These are phyloP conservation scores for Xylaria sp. DNA, from an alignment of 2,329 filamentous ascomycete genomes.

Conservation along the genomic window DNA sequence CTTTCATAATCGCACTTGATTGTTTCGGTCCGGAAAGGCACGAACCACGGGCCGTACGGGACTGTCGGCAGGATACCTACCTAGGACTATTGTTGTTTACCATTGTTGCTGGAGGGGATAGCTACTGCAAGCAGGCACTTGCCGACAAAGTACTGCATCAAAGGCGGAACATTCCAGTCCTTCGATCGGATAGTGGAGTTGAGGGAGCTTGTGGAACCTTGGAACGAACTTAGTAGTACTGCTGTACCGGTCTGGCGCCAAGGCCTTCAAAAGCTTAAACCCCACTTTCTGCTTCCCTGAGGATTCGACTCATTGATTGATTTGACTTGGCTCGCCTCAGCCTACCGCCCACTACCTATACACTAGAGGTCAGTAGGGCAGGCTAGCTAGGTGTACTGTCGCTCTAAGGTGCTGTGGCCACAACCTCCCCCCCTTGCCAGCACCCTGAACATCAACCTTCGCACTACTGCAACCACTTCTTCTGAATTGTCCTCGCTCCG, in stretches of 20 bases:
- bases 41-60: conserved; percentile 4
- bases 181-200: conserved; percentile 29
- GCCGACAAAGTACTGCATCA: conserved; percentile 7
- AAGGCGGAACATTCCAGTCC: conserved; percentile 11
- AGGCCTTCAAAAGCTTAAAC: conserved; percentile 11
- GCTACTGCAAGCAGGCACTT: background rate
- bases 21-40: background rate
- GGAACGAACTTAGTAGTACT: background rate
- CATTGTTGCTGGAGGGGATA: conserved; percentile 2
- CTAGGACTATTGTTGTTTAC: background rate
- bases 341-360: no score
- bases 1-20: background rate
- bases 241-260: background rate
- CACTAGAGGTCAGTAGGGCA: no score
- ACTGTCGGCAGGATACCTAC: background rate
- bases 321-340: conserved; percentile 23
- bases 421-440: conserved; percentile 1
- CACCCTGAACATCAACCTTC: conserved; percentile 22
- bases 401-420: background rate
- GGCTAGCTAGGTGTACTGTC: background rate
- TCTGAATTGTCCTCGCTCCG: conserved; percentile 10
- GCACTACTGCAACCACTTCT: conserved; percentile 31
- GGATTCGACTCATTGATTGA: conserved; percentile 26
- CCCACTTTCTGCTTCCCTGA: conserved; percentile 22
- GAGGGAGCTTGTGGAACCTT: conserved; percentile 15